Percentiles rank a stretch among this genome's conserved stretches.
Evolutionary conservation across 2,329 filamentous ascomycete genomes (phyloP).

Genomic region (Dactylellina leptospora): DNA sequence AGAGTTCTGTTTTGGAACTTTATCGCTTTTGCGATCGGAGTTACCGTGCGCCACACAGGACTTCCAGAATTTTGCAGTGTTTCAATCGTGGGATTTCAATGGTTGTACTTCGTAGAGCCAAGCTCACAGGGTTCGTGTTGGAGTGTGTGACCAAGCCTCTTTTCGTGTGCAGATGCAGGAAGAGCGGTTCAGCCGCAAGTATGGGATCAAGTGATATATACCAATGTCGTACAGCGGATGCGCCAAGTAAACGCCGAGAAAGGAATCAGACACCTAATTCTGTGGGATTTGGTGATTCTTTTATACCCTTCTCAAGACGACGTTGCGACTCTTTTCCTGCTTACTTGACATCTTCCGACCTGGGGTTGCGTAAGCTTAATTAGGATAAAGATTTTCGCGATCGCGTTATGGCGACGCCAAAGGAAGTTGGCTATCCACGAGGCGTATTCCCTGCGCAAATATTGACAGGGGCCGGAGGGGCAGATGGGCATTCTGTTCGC

Average conservation of each 20-base stretch:
- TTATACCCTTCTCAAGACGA: slow-evolving; percentile 1
- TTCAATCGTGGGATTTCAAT: slow-evolving; percentile 17
- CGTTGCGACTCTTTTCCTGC: too few relatives aligned
- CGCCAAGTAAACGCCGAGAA: slow-evolving; percentile 18
- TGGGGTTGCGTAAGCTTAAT: too few relatives aligned
- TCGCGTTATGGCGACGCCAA: too few relatives aligned
- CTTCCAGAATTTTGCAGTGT: slow-evolving; percentile 6
- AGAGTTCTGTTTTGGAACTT: too few relatives aligned
- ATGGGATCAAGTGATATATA: slow-evolving; percentile 37
- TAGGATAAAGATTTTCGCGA: too few relatives aligned
- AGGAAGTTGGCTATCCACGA: too few relatives aligned
- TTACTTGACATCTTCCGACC: too few relatives aligned
- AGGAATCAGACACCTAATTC: not conserved
- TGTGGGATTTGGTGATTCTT: not conserved
- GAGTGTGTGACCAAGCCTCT: slow-evolving; percentile 6
- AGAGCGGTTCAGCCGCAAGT: slow-evolving; percentile 32
- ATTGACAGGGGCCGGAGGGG: too few relatives aligned
- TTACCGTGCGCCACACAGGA: too few relatives aligned
- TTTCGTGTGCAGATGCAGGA: slow-evolving; percentile 9
- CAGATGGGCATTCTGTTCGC: too few relatives aligned
- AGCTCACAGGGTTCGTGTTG: not conserved
- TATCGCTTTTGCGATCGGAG: too few relatives aligned
- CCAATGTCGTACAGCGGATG: not conserved
- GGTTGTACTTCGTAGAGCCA: not conserved
- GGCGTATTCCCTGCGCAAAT: too few relatives aligned